Evolutionary conservation across 2,329 filamentous ascomycete species (phyloP).

Genomic region (Clonostachys rhizophaga): DNA sequence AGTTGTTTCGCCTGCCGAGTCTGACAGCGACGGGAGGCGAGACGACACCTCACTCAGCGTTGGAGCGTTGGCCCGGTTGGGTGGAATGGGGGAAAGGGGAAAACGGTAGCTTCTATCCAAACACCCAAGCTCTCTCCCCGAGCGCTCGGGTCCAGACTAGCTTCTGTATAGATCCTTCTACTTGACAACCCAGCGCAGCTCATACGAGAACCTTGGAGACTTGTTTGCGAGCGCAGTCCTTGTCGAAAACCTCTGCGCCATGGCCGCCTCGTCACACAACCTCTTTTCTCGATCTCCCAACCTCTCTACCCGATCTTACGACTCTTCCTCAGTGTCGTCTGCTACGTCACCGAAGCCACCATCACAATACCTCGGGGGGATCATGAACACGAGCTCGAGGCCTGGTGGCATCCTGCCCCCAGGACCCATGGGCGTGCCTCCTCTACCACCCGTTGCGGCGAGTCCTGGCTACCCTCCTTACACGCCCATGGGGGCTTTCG

Average conservation of each 20-base stretch:
- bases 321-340: constrained; percentile 60
- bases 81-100: no score
- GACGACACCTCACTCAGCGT: neutral
- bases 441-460: constrained; percentile 40
- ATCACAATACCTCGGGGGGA: constrained; percentile 43
- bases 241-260: constrained; percentile 12
- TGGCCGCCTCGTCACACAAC: constrained; percentile 51
- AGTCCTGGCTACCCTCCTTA: constrained; percentile 47
- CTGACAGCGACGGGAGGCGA: constrained; percentile 1
- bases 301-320: constrained; percentile 56
- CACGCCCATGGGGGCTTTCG: constrained; percentile 45
- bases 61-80: no score
- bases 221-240: neutral
- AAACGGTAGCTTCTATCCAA: neutral
- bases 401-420: constrained; percentile 41
- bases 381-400: constrained; percentile 47
- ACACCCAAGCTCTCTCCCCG: neutral
- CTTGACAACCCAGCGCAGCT: no score
- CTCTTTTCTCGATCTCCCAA: constrained; percentile 58
- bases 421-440: constrained; percentile 48
- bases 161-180: no score
- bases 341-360: constrained; percentile 54
- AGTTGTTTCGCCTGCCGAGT: constrained; percentile 6
- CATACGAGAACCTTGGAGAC: no score
- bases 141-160: no score